Evolutionary conservation across 305 asterid species (phyloP), one percentile per base, ranked within the genome.

Genomic region (Plantago lanceolata): DNA sequence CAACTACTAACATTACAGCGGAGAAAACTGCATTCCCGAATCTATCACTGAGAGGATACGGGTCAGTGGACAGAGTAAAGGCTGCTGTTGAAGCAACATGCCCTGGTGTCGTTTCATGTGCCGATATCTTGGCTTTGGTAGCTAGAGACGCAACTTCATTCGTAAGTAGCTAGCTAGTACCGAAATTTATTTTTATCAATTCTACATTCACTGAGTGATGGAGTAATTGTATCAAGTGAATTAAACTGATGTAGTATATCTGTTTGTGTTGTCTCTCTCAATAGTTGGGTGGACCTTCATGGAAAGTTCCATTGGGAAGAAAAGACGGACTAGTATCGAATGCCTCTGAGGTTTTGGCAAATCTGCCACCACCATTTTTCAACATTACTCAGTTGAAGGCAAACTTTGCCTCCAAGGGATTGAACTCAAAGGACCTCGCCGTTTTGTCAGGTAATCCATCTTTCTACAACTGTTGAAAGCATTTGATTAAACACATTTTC

Each of bases 301-400:
- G 90, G 88, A 67, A 76, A 35, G 95, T 84, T 4, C 87, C 87
- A 0, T 75, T 84, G 70, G 95, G 95, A 64, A 67, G 89, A 70
- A 82, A 82, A 59, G 95, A 86, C 51, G 91, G 95, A 68, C 78
- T 66, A 44, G 78, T 80, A n/a, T 84, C 95, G 0, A 68, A 28
- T 28, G 18, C 57, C 44, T 19, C 44, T 0, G 91, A 81, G 45
- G 80, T 74, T 2, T 57, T 81, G 72, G 0, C 8, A 18, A 72
- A 78, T 28, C 71, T 84, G 31, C 78, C 83, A 52, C 66, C 84
- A 24, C 84, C 89, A 5, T 78, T 43, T 48, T 78, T 71, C 64
- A 84, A 84, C 71, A 72, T 84, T 19, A 73, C 81, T 63, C 76
- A 78, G 55, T 61, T 86, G 21, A 73, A 56, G 47, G 70, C 78